Evolutionary conservation across 1,284 basidiomycete species (phyloP).

Genomic region (Ceratobasidium sp.): DNA sequence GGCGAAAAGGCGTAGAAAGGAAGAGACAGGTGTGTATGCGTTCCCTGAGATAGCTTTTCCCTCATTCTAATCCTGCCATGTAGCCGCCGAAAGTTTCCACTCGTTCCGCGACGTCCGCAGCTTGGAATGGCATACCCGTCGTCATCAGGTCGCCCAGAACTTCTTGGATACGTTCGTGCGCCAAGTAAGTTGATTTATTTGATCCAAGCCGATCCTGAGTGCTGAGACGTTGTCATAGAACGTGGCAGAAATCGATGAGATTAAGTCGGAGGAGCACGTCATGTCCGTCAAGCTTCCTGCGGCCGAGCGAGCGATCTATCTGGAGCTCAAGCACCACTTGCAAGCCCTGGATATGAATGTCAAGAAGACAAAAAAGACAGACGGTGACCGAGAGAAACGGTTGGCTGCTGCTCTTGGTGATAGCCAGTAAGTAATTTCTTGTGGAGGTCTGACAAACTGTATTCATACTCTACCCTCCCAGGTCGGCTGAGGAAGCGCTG

Average conservation of each 20-base stretch:
- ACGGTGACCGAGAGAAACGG: slow-evolving; percentile 89
- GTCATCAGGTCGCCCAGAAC: slow-evolving; percentile 81
- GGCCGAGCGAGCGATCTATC: slow-evolving; percentile 92
- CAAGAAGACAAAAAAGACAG: slow-evolving; percentile 83
- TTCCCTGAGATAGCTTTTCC: background rate
- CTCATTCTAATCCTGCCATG: slow-evolving; percentile 47
- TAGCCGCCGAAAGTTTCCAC: slow-evolving; percentile 91
- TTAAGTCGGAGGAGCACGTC: slow-evolving; percentile 76
- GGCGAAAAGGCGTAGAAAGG: slow-evolving; percentile 79
- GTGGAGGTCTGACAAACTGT: background rate
- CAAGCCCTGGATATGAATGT: slow-evolving; percentile 88
- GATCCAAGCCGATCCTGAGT: background rate
- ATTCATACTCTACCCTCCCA: slow-evolving; percentile 47
- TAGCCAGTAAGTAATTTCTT: slow-evolving; percentile 67
- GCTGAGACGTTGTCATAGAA: slow-evolving; percentile 62
- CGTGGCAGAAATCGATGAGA: slow-evolving; percentile 95
- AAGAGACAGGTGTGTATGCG: slow-evolving; percentile 75
- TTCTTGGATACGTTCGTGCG: slow-evolving; percentile 87
- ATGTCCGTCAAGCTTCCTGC: slow-evolving; percentile 81
- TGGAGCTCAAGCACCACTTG: slow-evolving; percentile 94
- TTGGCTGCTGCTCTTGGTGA: slow-evolving; percentile 87
- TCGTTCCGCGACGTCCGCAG: slow-evolving; percentile 95
- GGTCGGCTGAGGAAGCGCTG: slow-evolving; percentile 88
- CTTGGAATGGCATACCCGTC: slow-evolving; percentile 88
- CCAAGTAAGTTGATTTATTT: slow-evolving; percentile 62